phyloP scores from a whole-genome alignment of 768 basidiomycete genomes.

The Dacryopinax spathularia region DNA sequence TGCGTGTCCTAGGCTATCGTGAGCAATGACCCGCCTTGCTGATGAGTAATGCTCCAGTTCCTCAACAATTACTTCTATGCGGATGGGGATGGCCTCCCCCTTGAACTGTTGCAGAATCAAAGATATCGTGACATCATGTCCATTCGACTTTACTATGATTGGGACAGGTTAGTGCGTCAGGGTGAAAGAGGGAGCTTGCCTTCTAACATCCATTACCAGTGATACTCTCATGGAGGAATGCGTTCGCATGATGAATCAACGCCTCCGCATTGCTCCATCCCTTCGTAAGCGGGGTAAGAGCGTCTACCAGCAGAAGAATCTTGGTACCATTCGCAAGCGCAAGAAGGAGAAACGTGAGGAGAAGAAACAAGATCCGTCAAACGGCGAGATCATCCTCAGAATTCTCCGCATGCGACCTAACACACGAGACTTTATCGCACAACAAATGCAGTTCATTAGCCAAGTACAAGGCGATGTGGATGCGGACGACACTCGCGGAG shows the following conservation, averaged over 20 bases:
- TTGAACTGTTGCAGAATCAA: slow-evolving; percentile 79
- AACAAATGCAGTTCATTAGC: slow-evolving; percentile 69
- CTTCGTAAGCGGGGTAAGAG: slow-evolving; percentile 85
- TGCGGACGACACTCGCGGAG: neutral
- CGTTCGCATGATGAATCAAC: slow-evolving; percentile 87
- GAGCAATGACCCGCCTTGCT: slow-evolving; percentile 5
- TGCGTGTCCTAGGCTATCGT: slow-evolving; percentile 22
- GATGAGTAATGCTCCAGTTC: slow-evolving; percentile 42
- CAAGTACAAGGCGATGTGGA: slow-evolving; percentile 66
- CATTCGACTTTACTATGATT: slow-evolving; percentile 90
- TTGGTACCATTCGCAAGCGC: slow-evolving; percentile 88
- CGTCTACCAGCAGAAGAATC: slow-evolving; percentile 80
- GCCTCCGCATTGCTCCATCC: slow-evolving; percentile 54
- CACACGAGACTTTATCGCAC: slow-evolving; percentile 74
- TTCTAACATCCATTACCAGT: slow-evolving; percentile 25
- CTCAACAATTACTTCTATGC: slow-evolving; percentile 90
- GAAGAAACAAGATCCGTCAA: slow-evolving; percentile 44
- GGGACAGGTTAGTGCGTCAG: slow-evolving; percentile 54
- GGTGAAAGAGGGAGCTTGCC: too few species aligned
- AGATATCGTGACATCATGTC: slow-evolving; percentile 87
- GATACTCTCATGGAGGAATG: slow-evolving; percentile 88
- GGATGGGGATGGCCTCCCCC: slow-evolving; percentile 76
- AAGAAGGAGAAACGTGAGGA: slow-evolving; percentile 84
- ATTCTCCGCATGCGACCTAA: slow-evolving; percentile 85
- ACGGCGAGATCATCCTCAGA: slow-evolving; percentile 81